A percentile compares a stretch with the other conserved stretches of the same genome.
phyloP scores from a whole-genome alignment of 2,329 filamentous ascomycete genomes.

The Westerdykella aurantiaca region DNA sequence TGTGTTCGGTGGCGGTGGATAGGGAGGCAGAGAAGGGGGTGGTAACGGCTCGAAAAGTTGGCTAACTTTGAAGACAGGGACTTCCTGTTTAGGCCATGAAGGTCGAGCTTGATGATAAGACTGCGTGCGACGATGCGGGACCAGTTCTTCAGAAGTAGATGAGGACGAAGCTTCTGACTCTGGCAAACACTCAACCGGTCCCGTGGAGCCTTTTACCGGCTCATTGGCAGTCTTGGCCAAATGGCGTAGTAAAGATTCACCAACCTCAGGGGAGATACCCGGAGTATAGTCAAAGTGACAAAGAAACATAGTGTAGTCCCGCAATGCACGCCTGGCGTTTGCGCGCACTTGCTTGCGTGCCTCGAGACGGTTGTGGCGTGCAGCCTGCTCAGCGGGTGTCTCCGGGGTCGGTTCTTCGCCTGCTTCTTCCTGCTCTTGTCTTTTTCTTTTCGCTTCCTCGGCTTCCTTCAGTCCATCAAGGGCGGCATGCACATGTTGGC shows the following conservation, averaged over 20 bases:
- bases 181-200: neutral
- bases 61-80: conserved; percentile 51
- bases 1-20: conserved; percentile 45
- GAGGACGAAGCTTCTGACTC: conserved; percentile 8
- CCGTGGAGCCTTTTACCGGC: neutral
- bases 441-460: conserved; percentile 28
- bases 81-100: conserved; percentile 46
- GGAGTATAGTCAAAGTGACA: conserved; percentile 74
- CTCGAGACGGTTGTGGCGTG: conserved; percentile 48
- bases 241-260: conserved; percentile 47
- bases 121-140: conserved; percentile 36
- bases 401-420: conserved; percentile 29
- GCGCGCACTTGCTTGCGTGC: conserved; percentile 64
- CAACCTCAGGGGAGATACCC: conserved; percentile 56
- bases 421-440: conserved; percentile 18
- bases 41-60: conserved; percentile 66
- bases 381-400: conserved; percentile 45
- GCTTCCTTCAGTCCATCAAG: conserved; percentile 45
- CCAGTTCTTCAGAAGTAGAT: conserved; percentile 39
- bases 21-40: conserved; percentile 61
- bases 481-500: conserved; percentile 55
- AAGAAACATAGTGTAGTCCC: conserved; percentile 68
- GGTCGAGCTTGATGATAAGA: conserved; percentile 20
- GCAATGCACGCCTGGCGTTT: conserved; percentile 68
- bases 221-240: conserved; percentile 5